Evolutionary conservation across 164 flowering plant species (phyloP), one percentile per base, ranked within the genome.

Genomic region (Aristolochia contorta): DNA sequence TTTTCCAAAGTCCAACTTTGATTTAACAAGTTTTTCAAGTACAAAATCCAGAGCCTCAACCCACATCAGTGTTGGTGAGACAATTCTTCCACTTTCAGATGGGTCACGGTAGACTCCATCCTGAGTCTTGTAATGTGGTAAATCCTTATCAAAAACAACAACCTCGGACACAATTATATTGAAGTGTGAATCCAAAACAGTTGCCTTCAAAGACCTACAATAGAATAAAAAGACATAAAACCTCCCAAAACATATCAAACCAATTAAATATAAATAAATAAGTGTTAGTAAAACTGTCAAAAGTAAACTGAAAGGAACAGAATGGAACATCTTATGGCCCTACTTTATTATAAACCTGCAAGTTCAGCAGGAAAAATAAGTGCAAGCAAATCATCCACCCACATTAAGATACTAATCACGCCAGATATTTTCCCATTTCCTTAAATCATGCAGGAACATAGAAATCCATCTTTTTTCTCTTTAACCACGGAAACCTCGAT

Each of bases 51-150:
- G 72, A 58, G 99, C 95, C 60, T 91, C 96, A 25, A 91, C 89
- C 97, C 97, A 91, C 97, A 94, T 90, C 60, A 86, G 54, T 8
- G 99, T 84, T 32, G 99, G 97, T 1, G 99, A 94, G 56, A 91
- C 93, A 66, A 91, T 88, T 75, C 95, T 75, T 12, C 97, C 93
- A 72, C 80, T 80, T 19, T 65, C 80, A 0, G 73, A 65, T 16
- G 81, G 69, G 51, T 94, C 97, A 25, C 99, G 65, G 69, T 75
- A 80, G 43, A 94, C 93, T 27, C 99, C 97, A 79, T 84, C 97
- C 69, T 85, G 79, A 52, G 96, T 88, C 61, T 82, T 77, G 79
- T 94, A 91, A 71, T 86, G 96, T 23, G 96, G 85, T 79, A 94
- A 69, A 21, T 85, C 95, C 41, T 90, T 75, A 65, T 88, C 96